Conservation (phyloP, 176 grass and related monocot genomes). For the Aegilops speltoides region DNA sequence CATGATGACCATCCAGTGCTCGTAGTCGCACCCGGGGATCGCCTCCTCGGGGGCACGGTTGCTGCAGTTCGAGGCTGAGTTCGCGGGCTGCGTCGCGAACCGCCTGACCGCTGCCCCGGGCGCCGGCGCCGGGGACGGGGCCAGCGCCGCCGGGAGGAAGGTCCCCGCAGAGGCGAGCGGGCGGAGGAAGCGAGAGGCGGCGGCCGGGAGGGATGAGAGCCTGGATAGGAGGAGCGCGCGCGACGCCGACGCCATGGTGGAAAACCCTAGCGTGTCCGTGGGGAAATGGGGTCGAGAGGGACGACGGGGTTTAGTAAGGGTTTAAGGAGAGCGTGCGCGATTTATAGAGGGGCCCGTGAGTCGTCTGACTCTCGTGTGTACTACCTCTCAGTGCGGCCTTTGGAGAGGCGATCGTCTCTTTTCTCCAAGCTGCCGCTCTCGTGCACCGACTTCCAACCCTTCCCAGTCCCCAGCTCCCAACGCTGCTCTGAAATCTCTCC, state of each 20-base stretch:
- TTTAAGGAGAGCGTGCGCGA: not conserved
- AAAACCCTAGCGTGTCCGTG: not conserved
- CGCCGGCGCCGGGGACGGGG: not conserved
- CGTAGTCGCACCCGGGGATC: slow-evolving; percentile 77
- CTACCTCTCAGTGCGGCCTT: too few relatives aligned
- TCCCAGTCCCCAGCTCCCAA: not conserved
- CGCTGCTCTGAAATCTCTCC: not conserved
- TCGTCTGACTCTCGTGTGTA: too few relatives aligned
- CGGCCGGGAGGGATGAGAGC: not conserved
- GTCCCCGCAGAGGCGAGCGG: slow-evolving; percentile 1
- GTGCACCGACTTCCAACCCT: not conserved
- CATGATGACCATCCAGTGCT: slow-evolving; percentile 89
- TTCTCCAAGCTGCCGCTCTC: too few relatives aligned
- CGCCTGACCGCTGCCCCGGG: not conserved
- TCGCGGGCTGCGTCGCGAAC: slow-evolving; percentile 51
- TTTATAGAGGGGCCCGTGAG: not conserved
- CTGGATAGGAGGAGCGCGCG: not conserved
- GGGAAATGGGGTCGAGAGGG: not conserved
- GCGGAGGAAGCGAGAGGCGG: not conserved
- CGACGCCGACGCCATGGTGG: slow-evolving; percentile 1
- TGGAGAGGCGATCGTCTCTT: too few relatives aligned
- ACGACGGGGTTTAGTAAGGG: not conserved
- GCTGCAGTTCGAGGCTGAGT: slow-evolving; percentile 66
- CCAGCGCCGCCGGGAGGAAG: not conserved
- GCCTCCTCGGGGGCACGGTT: slow-evolving; percentile 75